Evolutionary conservation across 768 basidiomycete species (phyloP).

Genomic region (Macrocybe gigantea): DNA sequence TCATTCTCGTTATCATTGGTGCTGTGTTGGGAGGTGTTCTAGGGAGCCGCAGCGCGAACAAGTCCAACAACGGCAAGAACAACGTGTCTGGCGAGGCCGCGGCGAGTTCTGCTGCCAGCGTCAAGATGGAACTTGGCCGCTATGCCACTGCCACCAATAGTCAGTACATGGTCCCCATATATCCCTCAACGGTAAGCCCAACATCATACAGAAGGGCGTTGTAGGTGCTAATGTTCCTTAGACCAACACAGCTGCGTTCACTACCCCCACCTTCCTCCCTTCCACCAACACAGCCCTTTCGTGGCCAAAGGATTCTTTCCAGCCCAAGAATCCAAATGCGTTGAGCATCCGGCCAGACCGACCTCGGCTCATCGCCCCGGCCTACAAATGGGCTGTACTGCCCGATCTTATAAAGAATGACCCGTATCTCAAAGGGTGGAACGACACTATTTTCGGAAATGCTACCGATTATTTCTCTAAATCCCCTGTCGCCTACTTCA

Average conservation of each 20-base stretch:
- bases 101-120: conserved; percentile 51
- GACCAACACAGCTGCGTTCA: conserved; percentile 74
- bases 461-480: conserved; percentile 66
- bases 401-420: conserved; percentile 72
- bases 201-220: conserved; percentile 1
- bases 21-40: conserved; percentile 78
- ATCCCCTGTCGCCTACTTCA: conserved; percentile 61
- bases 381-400: conserved; percentile 87
- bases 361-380: conserved; percentile 87
- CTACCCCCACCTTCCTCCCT: conserved; percentile 63
- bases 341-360: conserved; percentile 68
- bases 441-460: conserved; percentile 84
- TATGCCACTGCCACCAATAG: conserved; percentile 79
- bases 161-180: conserved; percentile 75
- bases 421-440: conserved; percentile 86
- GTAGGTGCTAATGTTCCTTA: conserved; percentile 18
- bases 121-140: conserved; percentile 54
- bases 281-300: conserved; percentile 43
- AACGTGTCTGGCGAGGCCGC: conserved; percentile 34
- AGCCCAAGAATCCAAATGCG: conserved; percentile 56
- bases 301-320: conserved; percentile 81
- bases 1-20: conserved; percentile 55
- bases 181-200: conserved; percentile 80
- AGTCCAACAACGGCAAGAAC: conserved; percentile 32
- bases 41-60: conserved; percentile 52